Evolutionary conservation across 78 protist species (phyloP).

Genomic region (Paratrimastix pyriformis): DNA sequence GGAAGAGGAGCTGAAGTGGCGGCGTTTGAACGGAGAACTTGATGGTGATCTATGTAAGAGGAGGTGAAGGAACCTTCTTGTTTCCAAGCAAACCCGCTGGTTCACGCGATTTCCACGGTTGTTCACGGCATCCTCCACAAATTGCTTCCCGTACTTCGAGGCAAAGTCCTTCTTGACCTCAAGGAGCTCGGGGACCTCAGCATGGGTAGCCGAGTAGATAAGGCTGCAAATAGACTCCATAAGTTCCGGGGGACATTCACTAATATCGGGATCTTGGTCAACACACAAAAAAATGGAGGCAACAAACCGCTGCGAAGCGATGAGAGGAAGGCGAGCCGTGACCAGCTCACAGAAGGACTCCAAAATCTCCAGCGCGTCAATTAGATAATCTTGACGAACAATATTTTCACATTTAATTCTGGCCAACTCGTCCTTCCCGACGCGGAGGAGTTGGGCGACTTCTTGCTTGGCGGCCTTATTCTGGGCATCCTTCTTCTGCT

Average conservation of each 20-base stretch:
- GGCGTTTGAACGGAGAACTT: too few relatives aligned
- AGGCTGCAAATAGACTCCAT: conserved; percentile 3
- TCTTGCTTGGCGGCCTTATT: neutral
- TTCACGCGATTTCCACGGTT: conserved; percentile 8
- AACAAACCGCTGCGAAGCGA: too few relatives aligned
- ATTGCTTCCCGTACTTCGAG: conserved; percentile 14
- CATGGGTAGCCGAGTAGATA: conserved; percentile 10
- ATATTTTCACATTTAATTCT: conserved; percentile 30
- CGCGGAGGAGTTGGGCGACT: conserved; percentile 18
- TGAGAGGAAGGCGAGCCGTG: conserved; percentile 5
- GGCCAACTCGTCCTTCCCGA: conserved; percentile 14
- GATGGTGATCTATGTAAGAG: too few relatives aligned
- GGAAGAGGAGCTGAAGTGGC: too few relatives aligned
- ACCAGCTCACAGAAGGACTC: conserved; percentile 2
- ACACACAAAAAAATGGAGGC: too few relatives aligned
- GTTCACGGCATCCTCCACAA: neutral
- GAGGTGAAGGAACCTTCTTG: too few relatives aligned
- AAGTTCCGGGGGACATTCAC: neutral
- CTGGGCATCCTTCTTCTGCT: neutral
- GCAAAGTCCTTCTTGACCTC: conserved; percentile 13
- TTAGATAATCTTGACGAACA: conserved; percentile 21
- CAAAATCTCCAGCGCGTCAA: conserved; percentile 18
- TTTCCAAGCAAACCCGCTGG: too few relatives aligned
- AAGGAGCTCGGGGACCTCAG: conserved; percentile 17
- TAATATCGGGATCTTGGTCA: too few relatives aligned